Base-by-base conservation (phyloP, 768 basidiomycete genomes). In the Pleurotus salmoneostramineus region DNA sequence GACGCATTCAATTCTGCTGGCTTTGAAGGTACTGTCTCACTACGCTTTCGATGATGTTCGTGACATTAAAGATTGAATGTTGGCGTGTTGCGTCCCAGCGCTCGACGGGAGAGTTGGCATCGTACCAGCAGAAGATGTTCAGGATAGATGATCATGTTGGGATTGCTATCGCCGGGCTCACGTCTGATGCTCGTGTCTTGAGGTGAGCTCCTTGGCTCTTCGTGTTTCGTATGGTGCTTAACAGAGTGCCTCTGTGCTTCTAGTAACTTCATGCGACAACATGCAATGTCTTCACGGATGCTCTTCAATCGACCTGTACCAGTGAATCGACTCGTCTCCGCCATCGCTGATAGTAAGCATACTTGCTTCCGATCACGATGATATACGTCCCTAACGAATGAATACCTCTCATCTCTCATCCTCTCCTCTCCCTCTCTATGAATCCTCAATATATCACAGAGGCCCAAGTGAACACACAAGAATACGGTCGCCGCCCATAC, bases 61-160 rank as follows among this genome's bases (percentile, higher is more conserved):
- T 31, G 32, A 46, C 12, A 2, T 17, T 49, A 10, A 60, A 8
- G n/a, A 7, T 27, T 27, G 21, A 27, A 27, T 27, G 43, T 45
- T 12, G 35, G 45, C 12, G 8, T 21, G 8, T 31, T 37, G 7
- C 36, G 32, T 33, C 45, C n/a, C 50, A 99, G 97, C 85, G 96
- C 72, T 98, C 97, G 32, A 95, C 94, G 11, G 97, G 97, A 60
- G 96, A 98, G 72, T 83, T 99, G 54, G 95, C 97, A 12, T 93
- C 93, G n/a, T 98, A 98, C 80, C 97, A 99, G 71, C 95, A 98
- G 78, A 98, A 99, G 83, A 91, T 98, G 89, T 97, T 96, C 73
- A 83, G 95, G 68, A 96, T 99, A 86, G 97, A 99, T 69, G 95
- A 98, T 72, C 97, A 99, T 76, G 88, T 97, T 64, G 97, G 97